Conservation (phyloP, 345 rosid genomes). For the Camelina sativa region DNA sequence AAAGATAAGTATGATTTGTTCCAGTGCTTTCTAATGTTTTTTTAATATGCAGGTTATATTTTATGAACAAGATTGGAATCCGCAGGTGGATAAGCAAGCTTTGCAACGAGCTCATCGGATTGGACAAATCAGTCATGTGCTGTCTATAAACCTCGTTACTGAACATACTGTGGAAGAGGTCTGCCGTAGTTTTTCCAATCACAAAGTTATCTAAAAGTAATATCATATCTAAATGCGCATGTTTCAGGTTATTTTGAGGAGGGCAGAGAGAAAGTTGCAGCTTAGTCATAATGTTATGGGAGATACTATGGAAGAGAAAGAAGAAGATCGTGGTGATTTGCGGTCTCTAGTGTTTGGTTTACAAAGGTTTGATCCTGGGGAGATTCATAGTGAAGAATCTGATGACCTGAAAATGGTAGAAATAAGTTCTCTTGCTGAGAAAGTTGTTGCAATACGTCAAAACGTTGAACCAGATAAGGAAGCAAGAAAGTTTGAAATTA, state of each 20-base stretch:
- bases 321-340: conserved; percentile 61
- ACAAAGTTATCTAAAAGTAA: conserved; percentile 10
- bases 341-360: conserved; percentile 75
- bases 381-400: conserved; percentile 49
- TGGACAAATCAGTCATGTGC: conserved; percentile 85
- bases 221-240: conserved; percentile 17
- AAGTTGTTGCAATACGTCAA: conserved; percentile 65
- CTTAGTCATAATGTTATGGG: conserved; percentile 79
- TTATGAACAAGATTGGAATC: conserved; percentile 98
- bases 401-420: conserved; percentile 55
- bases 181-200: conserved; percentile 20
- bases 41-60: conserved; percentile 65
- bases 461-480: conserved; percentile 47
- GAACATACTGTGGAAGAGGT: conserved; percentile 80
- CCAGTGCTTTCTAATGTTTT: conserved; percentile 22
- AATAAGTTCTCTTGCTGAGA: conserved; percentile 65
- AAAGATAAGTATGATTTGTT: not conserved
- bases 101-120: conserved; percentile 92
- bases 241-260: conserved; percentile 73
- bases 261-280: conserved; percentile 81
- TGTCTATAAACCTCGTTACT: conserved; percentile 80
- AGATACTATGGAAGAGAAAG: conserved; percentile 58
- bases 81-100: conserved; percentile 94
- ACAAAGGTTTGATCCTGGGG: conserved; percentile 67
- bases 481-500: conserved; percentile 59